Evolutionary conservation across 2,329 filamentous ascomycete species (phyloP), one percentile per base, ranked within the genome.

Genomic region (Davidsoniella neocaledoniae): DNA sequence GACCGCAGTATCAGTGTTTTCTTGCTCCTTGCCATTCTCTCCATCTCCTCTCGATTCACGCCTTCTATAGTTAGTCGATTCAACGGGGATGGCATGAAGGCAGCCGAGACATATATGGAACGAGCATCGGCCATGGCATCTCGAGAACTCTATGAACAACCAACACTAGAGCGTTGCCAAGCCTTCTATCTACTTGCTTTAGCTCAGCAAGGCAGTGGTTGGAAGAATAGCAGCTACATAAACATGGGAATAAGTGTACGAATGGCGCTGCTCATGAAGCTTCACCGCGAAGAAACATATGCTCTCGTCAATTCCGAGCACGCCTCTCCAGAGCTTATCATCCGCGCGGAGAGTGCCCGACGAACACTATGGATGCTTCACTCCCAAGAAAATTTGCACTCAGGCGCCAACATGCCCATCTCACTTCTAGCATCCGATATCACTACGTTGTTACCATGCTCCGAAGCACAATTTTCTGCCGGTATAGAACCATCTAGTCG

Each of bases 291-390:
- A 56, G 72, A 76, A 54, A 73, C 72, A 0, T 77, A 76, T 50
- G 58, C 62, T 1, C 58, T 69, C 9, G 26, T 26, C 9, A 5
- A 54, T 56, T 29, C 53, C 54, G 2, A 66, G 68, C 43, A 66
- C 29, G 29, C 67, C 1, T 68, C 66, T 1, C 60, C 64, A 5
- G 68, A 70, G 33, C 60, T 67, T 52, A 62, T 72, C 33, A 67
- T 73, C 43, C 62, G 66, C 40, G 68, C 71, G 1, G 73, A 77
- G 58, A 75, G 73, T n/a, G 73, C 73, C 17, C 65, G 73, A 21
- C 68, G 73, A 36, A 77, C 73, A 23, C 58, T 76, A 59, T 77
- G 73, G 73, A 76, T 76, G 71, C 57, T 77, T 33, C 70, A 76
- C 56, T 75, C 68, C 63, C 73, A 77, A 56, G 73, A 77, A 54